Evolutionary conservation across 495 filamentous ascomycete genomes (phyloP).

Genomic region (Lasiosphaeria hispida): DNA sequence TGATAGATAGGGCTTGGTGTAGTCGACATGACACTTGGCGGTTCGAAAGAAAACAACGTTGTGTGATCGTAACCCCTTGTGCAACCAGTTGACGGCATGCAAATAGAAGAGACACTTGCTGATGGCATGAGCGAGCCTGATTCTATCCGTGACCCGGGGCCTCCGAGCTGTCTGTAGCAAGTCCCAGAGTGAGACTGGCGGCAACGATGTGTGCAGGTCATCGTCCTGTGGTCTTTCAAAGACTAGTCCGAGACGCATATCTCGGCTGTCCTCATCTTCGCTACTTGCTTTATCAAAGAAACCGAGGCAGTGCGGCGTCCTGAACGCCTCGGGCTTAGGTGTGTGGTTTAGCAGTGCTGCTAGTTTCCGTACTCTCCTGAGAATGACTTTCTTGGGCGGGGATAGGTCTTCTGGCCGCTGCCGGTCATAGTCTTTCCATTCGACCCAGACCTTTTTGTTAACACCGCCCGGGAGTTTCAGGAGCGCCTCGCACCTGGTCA

Average conservation of each 20-base stretch:
- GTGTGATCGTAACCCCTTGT: constrained; percentile 57
- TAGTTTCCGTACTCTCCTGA: constrained; percentile 38
- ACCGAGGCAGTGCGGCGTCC: constrained; percentile 44
- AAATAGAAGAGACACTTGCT: constrained; percentile 43
- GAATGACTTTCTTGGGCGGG: constrained; percentile 34
- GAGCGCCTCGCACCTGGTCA: constrained; percentile 36
- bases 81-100: constrained; percentile 59
- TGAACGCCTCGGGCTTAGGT: constrained; percentile 42
- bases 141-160: constrained; percentile 34
- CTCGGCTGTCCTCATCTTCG: constrained; percentile 33
- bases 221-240: constrained; percentile 35
- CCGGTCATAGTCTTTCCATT: constrained; percentile 48
- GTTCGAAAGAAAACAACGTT: constrained; percentile 54
- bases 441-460: constrained; percentile 41
- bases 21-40: constrained; percentile 26
- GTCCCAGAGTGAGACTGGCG: constrained; percentile 36
- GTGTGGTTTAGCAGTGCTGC: constrained; percentile 40
- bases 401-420: constrained; percentile 31
- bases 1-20: constrained; percentile 42
- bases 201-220: constrained; percentile 28
- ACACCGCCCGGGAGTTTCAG: constrained; percentile 25
- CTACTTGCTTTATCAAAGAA: constrained; percentile 40
- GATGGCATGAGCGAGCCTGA: constrained; percentile 39
- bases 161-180: constrained; percentile 27
- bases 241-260: constrained; percentile 36